These are phyloP conservation scores for Phytophthora tubulina DNA, from an alignment of 352 stramenopile genomes.

Conservation along the genomic window DNA sequence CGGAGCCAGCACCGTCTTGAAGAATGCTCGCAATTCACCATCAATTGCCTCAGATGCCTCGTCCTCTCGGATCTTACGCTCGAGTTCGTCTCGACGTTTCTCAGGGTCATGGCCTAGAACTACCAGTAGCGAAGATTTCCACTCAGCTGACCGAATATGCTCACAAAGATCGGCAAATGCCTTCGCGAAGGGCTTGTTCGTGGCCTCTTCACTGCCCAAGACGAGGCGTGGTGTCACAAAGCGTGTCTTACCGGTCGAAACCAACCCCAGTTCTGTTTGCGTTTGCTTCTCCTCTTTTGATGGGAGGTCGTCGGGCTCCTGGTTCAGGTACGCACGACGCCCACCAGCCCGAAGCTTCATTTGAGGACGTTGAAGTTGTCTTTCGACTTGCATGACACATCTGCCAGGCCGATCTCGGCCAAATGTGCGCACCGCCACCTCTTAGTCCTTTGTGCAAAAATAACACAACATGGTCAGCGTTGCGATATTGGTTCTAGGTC, in stretches of 20 bases:
- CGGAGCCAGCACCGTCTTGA: conserved; percentile 46
- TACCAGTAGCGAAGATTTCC: conserved; percentile 27
- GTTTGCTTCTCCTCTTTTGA: conserved; percentile 24
- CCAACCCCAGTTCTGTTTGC: conserved; percentile 19
- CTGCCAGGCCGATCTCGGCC: not conserved
- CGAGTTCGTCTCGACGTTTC: conserved; percentile 28
- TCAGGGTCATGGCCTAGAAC: conserved; percentile 32
- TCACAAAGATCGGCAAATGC: conserved; percentile 30
- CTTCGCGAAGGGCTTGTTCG: conserved; percentile 17
- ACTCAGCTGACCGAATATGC: conserved; percentile 22
- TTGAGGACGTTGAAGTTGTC: conserved; percentile 7
- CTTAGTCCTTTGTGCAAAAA: conserved; percentile 12
- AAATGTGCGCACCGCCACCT: not conserved
- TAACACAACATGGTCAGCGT: not conserved
- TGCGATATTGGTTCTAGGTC: no score
- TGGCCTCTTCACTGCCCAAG: conserved; percentile 22
- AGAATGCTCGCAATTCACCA: conserved; percentile 53
- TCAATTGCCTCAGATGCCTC: conserved; percentile 35
- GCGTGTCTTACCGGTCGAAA: not conserved
- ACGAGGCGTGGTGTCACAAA: conserved; percentile 35
- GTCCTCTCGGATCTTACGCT: conserved; percentile 34
- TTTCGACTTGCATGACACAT: conserved; percentile 19
- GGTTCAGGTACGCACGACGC: conserved; percentile 24
- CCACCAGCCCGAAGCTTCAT: not conserved
- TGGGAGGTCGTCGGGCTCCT: not conserved